Conservation (phyloP, 768 basidiomycete genomes). For the Phylloporus rhodoxanthus region DNA sequence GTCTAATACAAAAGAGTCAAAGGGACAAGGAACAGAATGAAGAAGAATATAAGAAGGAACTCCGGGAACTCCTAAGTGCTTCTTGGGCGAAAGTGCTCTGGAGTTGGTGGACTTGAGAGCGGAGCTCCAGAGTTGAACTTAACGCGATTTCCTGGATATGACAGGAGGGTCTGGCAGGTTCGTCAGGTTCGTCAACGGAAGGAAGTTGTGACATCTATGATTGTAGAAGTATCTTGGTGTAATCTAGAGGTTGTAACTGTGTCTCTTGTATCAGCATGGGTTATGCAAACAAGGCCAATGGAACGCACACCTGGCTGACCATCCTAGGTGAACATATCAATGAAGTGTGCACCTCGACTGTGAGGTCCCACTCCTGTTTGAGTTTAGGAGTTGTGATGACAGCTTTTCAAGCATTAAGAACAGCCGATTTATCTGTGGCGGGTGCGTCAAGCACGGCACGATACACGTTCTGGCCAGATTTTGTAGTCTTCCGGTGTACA, state of each 20-base stretch:
- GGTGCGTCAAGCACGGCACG: slow-evolving; percentile 78
- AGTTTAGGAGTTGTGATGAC: slow-evolving; percentile 82
- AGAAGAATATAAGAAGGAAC: too few species aligned
- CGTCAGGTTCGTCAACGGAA: slow-evolving; percentile 85
- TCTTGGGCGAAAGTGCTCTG: too few species aligned
- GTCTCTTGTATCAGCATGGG: slow-evolving; percentile 45
- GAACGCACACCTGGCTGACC: slow-evolving; percentile 91
- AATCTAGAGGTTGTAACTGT: slow-evolving; percentile 89
- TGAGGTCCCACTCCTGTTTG: slow-evolving; percentile 88
- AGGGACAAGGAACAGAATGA: too few species aligned
- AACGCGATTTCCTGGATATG: too few species aligned
- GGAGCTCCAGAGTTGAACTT: too few species aligned
- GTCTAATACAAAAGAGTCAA: too few species aligned
- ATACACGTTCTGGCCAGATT: slow-evolving; percentile 72
- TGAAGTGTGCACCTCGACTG: slow-evolving; percentile 76
- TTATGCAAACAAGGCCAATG: neutral
- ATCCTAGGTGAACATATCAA: slow-evolving; percentile 91
- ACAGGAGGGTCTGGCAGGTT: too few species aligned
- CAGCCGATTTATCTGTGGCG: slow-evolving; percentile 45
- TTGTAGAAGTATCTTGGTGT: slow-evolving; percentile 70
- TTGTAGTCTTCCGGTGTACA: slow-evolving; percentile 67
- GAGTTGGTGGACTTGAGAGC: too few species aligned
- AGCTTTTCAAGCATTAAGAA: slow-evolving; percentile 75
- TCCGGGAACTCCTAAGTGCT: too few species aligned
- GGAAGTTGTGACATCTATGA: slow-evolving; percentile 91